Evolutionary conservation across 139 green algal genomes (phyloP).

Genomic region (Volvox africanus): DNA sequence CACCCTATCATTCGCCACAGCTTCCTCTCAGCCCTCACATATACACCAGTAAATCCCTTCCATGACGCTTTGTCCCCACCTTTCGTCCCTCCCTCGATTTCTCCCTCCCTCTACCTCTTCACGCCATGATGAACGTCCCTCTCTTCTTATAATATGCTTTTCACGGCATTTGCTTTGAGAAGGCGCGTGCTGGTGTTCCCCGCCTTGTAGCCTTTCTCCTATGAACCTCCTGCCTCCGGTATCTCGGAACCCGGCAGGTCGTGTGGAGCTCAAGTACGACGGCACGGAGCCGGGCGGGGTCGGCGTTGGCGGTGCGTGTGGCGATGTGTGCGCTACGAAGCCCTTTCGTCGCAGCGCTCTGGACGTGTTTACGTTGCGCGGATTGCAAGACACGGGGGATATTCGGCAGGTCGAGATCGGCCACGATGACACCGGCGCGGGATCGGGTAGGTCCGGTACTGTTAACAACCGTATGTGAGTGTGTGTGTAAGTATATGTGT

Average conservation of each 20-base stretch:
- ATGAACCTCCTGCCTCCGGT: not conserved
- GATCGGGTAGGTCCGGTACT: conserved; percentile 31
- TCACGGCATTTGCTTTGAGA: no score
- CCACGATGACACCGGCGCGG: conserved; percentile 52
- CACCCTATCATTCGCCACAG: no score
- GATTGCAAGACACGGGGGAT: conserved; percentile 62
- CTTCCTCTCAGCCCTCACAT: no score
- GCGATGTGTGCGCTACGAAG: conserved; percentile 13
- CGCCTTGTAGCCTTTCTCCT: not conserved
- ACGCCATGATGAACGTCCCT: not conserved
- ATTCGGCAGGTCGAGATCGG: conserved; percentile 68
- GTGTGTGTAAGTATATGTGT: no score
- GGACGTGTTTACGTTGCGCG: conserved; percentile 63
- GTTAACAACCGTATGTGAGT: no score
- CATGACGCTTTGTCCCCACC: no score
- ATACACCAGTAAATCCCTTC: no score
- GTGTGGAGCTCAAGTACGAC: conserved; percentile 7
- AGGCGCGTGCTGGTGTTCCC: no score
- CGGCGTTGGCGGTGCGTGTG: conserved; percentile 1
- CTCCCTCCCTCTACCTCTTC: not conserved
- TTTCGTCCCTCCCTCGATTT: no score
- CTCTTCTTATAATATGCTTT: no score
- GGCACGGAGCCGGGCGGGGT: not conserved
- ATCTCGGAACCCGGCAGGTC: not conserved
- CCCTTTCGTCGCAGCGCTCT: conserved; percentile 33